phyloP scores from a whole-genome alignment of 441 rosid genomes.

The Codiaeum variegatum region DNA sequence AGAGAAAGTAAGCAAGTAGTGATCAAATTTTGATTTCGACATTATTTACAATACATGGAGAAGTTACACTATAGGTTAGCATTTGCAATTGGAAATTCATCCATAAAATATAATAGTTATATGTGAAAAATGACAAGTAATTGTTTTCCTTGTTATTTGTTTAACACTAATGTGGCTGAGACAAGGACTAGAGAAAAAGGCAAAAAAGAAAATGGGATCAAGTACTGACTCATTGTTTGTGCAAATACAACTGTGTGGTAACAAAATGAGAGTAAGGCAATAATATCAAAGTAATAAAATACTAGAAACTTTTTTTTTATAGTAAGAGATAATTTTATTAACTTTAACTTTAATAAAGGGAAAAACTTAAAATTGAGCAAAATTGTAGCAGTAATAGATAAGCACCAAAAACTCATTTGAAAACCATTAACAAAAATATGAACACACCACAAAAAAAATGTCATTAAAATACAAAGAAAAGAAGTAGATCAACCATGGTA shows the following conservation, averaged over 20 bases:
- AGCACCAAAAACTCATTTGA: no score
- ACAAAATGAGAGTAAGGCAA: not conserved
- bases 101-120: not conserved
- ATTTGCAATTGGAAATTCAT: not conserved
- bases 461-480: no score
- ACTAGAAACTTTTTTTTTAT: no score
- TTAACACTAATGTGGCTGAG: slow-evolving; percentile 32
- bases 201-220: slow-evolving; percentile 16
- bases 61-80: slow-evolving; percentile 57
- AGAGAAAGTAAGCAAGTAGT: slow-evolving; percentile 6
- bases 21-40: not conserved
- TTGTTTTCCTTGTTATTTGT: no score
- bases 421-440: no score
- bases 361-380: no score
- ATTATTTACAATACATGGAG: slow-evolving; percentile 19
- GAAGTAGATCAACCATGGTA: no score
- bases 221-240: slow-evolving; percentile 47
- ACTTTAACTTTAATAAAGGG: no score
- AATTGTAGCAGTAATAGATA: no score
- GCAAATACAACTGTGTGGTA: slow-evolving; percentile 33
- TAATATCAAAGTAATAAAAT: no score
- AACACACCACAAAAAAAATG: no score
- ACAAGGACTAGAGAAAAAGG: not conserved
- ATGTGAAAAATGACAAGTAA: slow-evolving; percentile 21
- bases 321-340: no score